Evolutionary conservation across 2,329 filamentous ascomycete genomes (phyloP).

Genomic region (Diaporthe capsici): DNA sequence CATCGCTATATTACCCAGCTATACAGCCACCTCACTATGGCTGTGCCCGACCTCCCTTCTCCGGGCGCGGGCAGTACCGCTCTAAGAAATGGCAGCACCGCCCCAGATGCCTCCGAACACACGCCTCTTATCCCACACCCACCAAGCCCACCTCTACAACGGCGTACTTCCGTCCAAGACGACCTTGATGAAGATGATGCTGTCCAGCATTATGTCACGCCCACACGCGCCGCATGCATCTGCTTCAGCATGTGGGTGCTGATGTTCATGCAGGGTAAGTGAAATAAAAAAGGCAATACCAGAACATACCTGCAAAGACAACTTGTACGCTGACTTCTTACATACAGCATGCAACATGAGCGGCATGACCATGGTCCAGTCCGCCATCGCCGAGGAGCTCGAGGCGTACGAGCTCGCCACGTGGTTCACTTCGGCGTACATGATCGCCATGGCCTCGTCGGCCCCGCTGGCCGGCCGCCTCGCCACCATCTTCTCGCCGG

Average conservation of each 20-base stretch:
- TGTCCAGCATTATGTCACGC: slow-evolving; percentile 42
- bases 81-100: slow-evolving; percentile 5
- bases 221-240: slow-evolving; percentile 59
- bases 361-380: slow-evolving; percentile 86
- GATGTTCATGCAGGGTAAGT: slow-evolving; percentile 71
- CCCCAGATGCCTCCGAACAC: slow-evolving; percentile 44
- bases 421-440: slow-evolving; percentile 86
- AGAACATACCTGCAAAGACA: not conserved
- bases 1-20: not conserved
- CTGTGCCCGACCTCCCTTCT: not conserved
- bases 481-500: slow-evolving; percentile 80
- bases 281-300: not conserved
- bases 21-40: not conserved
- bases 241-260: slow-evolving; percentile 67
- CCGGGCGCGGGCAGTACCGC: slow-evolving; percentile 9
- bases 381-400: slow-evolving; percentile 80
- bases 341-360: slow-evolving; percentile 77
- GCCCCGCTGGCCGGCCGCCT: slow-evolving; percentile 81
- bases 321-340: not conserved
- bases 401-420: slow-evolving; percentile 79
- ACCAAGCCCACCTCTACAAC: not conserved
- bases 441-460: slow-evolving; percentile 73
- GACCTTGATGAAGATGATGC: slow-evolving; percentile 28
- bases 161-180: not conserved
- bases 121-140: slow-evolving; percentile 47